Evolutionary conservation across 1,284 basidiomycete genomes (phyloP).

Genomic region (Irpex sp.): DNA sequence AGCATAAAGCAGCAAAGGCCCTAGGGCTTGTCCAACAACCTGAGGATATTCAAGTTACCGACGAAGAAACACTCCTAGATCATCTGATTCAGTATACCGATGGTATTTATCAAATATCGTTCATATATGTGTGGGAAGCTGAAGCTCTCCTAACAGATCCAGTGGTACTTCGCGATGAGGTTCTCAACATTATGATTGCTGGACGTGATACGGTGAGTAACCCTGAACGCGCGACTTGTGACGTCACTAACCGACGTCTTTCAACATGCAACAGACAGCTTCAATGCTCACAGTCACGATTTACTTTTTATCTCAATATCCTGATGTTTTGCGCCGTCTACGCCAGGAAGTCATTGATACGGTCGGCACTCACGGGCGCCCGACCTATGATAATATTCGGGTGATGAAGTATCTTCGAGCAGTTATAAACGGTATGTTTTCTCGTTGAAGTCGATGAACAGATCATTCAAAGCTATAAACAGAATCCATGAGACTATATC

Average conservation of each 20-base stretch:
- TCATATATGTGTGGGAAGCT: background rate
- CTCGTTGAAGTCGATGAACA: background rate
- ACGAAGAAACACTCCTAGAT: conserved; percentile 34
- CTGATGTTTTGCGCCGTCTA: conserved; percentile 31
- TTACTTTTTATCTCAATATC: conserved; percentile 40
- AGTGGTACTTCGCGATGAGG: conserved; percentile 34
- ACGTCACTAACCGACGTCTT: too few species aligned
- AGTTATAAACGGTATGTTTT: conserved; percentile 24
- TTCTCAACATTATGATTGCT: conserved; percentile 38
- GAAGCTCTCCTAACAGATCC: conserved; percentile 6
- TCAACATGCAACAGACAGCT: conserved; percentile 26
- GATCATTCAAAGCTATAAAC: background rate
- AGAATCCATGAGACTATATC: conserved; percentile 31
- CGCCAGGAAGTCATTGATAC: conserved; percentile 38
- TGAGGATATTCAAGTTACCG: conserved; percentile 13
- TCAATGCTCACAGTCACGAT: conserved; percentile 34
- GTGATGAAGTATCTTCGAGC: conserved; percentile 35
- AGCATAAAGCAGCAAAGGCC: conserved; percentile 22
- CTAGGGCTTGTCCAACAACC: conserved; percentile 5
- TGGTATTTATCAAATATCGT: conserved; percentile 14
- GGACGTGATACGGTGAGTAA: conserved; percentile 37
- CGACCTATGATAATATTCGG: conserved; percentile 37
- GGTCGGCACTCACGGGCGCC: conserved; percentile 30
- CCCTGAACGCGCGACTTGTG: too few species aligned
- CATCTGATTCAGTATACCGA: conserved; percentile 33